phyloP scores from a whole-genome alignment of 140 eudicot species.

The Ambrosia hybrid region DNA sequence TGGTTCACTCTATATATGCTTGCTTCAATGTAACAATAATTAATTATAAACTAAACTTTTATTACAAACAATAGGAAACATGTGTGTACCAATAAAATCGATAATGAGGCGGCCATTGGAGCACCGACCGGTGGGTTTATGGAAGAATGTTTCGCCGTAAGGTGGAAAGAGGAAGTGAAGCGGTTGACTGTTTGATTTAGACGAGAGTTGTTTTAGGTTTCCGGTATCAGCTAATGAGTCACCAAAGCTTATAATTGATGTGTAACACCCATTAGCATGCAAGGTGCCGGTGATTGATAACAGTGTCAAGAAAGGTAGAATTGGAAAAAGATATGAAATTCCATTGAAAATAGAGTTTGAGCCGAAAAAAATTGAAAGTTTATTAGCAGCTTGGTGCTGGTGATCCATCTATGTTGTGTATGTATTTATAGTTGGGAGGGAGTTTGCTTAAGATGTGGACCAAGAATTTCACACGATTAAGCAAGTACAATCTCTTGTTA shows the following conservation, averaged over 20 bases:
- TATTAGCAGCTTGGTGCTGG: conserved; percentile 18
- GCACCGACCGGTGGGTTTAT: conserved; percentile 54
- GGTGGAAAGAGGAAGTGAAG: conserved; percentile 47
- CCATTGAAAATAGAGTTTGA: conserved; percentile 25
- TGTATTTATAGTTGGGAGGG: conserved; percentile 32
- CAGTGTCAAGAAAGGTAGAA: conserved; percentile 9
- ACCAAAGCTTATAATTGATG: conserved; percentile 51
- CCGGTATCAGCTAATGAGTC: conserved; percentile 61
- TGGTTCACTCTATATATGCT: conserved; percentile 21
- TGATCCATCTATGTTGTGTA: conserved; percentile 10
- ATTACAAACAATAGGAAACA: neutral
- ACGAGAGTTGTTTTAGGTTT: conserved; percentile 32
- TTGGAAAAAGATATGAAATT: conserved; percentile 5
- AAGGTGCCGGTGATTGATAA: neutral
- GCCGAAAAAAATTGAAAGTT: neutral
- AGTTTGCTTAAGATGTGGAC: conserved; percentile 27
- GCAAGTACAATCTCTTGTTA: neutral
- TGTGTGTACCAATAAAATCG: conserved; percentile 40
- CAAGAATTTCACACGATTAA: conserved; percentile 23
- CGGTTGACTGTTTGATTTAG: conserved; percentile 14
- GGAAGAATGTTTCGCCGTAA: conserved; percentile 52
- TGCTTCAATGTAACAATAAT: neutral
- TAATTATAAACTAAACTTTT: neutral
- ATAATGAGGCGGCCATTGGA: conserved; percentile 50
- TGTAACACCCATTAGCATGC: conserved; percentile 26